Evolutionary conservation across 1,139 yeast species (phyloP).

Genomic region (Yamadazyma blattariae): DNA sequence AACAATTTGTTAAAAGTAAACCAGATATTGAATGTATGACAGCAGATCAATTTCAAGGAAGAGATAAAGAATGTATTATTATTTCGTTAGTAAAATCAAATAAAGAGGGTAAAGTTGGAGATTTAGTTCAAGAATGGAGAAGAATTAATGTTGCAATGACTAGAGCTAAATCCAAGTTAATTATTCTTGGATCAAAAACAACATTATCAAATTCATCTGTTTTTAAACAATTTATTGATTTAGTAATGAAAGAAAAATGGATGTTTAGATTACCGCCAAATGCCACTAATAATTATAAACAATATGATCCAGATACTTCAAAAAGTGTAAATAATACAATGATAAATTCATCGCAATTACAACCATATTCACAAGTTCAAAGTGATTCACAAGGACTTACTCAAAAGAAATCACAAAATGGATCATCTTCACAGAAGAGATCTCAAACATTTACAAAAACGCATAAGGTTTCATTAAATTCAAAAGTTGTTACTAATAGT

Average conservation of each 20-base stretch:
- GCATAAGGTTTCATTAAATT: conserved; percentile 6
- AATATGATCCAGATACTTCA: not conserved
- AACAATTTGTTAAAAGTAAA: conserved; percentile 35
- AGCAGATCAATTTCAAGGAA: conserved; percentile 94
- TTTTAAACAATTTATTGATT: conserved; percentile 58
- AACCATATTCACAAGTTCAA: not conserved
- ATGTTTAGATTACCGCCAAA: conserved; percentile 49
- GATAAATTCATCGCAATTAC: not conserved
- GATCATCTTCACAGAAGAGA: conserved; percentile 1
- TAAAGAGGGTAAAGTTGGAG: conserved; percentile 65
- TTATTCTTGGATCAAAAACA: conserved; percentile 73
- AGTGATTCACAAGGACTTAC: not conserved
- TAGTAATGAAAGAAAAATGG: conserved; percentile 65
- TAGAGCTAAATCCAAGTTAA: conserved; percentile 78
- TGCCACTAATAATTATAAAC: conserved; percentile 26
- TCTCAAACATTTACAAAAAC: not conserved
- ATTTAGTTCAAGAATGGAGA: conserved; percentile 82
- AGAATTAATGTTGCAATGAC: conserved; percentile 93
- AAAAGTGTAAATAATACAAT: not conserved
- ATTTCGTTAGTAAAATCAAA: conserved; percentile 87
- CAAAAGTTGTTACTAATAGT: conserved; percentile 17
- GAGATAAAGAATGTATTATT: conserved; percentile 88
- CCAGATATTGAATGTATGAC: conserved; percentile 72
- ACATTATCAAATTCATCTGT: conserved; percentile 59
- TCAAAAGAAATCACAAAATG: conserved; percentile 2